Conservation (phyloP, 371 early-diverging fungal species). For the Haplosporangium sp. region DNA sequence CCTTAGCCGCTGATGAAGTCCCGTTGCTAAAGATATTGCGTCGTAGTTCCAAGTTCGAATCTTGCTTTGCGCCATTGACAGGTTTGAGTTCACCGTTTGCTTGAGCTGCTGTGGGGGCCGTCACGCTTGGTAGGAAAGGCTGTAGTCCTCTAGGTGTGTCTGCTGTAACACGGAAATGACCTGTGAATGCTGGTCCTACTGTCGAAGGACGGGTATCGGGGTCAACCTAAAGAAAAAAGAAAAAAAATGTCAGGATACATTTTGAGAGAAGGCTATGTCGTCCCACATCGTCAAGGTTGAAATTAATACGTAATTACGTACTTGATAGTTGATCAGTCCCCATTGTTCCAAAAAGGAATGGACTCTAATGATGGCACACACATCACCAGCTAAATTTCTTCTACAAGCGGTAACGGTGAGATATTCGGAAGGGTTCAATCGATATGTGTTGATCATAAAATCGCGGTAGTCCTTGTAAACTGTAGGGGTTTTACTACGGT, state of each 20-base stretch:
- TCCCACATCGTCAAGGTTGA: neutral
- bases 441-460: constrained; percentile 97
- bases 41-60: constrained; percentile 36
- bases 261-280: no score
- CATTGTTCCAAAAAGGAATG: constrained; percentile 99
- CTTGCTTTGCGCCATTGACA: constrained; percentile 15
- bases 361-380: constrained; percentile 96
- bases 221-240: constrained; percentile 75
- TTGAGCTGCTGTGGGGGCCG: constrained; percentile 44
- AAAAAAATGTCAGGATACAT: neutral
- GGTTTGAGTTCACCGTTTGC: constrained; percentile 39
- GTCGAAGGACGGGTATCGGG: constrained; percentile 90
- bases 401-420: constrained; percentile 97
- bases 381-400: constrained; percentile 96
- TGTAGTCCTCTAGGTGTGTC: constrained; percentile 95
- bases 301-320: constrained; percentile 42
- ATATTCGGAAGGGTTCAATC: constrained; percentile 94
- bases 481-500: constrained; percentile 91
- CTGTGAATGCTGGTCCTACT: constrained; percentile 95
- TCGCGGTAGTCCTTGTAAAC: constrained; percentile 97
- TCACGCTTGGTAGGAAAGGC: constrained; percentile 81
- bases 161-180: constrained; percentile 95
- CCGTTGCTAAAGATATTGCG: constrained; percentile 37
- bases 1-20: constrained; percentile 50
- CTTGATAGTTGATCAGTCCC: constrained; percentile 99